Conservation (phyloP, 768 basidiomycete genomes). For the Suillus subluteus region DNA sequence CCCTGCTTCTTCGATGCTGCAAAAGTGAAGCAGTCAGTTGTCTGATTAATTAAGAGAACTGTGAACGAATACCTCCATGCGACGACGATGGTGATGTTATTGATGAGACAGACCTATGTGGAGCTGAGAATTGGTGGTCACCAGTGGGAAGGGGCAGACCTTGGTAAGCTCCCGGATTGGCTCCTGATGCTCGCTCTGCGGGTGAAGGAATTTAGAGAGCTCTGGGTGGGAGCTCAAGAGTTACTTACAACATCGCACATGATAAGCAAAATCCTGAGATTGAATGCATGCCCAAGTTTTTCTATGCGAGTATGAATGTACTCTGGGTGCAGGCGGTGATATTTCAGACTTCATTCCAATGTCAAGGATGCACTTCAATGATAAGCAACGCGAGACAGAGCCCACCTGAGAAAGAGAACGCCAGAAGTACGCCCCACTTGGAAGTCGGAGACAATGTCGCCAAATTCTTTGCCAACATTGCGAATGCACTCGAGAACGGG, state of each 20-base stretch:
- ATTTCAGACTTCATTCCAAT: conserved; percentile 66
- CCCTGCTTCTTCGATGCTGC: conserved; percentile 87
- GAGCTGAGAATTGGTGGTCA: conserved; percentile 10
- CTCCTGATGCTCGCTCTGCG: conserved; percentile 89
- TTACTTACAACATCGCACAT: conserved; percentile 86
- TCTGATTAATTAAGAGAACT: conserved; percentile 9
- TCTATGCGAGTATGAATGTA: conserved; percentile 93
- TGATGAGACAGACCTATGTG: conserved; percentile 78
- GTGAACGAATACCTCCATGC: conserved; percentile 76
- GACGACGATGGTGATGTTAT: conserved; percentile 90
- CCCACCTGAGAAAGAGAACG: conserved; percentile 87
- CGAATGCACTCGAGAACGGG: conserved; percentile 85
- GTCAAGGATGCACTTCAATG: conserved; percentile 7
- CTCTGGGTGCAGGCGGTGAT: conserved; percentile 96
- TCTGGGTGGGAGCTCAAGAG: neutral
- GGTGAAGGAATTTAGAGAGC: conserved; percentile 2
- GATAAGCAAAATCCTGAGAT: conserved; percentile 82
- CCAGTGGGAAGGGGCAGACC: conserved; percentile 37
- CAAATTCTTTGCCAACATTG: conserved; percentile 92
- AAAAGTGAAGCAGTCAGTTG: neutral
- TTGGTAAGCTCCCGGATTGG: conserved; percentile 93
- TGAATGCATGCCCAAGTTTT: conserved; percentile 80
- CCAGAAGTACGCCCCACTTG: conserved; percentile 95
- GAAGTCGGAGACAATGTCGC: conserved; percentile 92
- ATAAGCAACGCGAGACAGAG: neutral